phyloP scores from a whole-genome alignment of 2,329 filamentous ascomycete genomes.

The Trichoderma simmonsii region DNA sequence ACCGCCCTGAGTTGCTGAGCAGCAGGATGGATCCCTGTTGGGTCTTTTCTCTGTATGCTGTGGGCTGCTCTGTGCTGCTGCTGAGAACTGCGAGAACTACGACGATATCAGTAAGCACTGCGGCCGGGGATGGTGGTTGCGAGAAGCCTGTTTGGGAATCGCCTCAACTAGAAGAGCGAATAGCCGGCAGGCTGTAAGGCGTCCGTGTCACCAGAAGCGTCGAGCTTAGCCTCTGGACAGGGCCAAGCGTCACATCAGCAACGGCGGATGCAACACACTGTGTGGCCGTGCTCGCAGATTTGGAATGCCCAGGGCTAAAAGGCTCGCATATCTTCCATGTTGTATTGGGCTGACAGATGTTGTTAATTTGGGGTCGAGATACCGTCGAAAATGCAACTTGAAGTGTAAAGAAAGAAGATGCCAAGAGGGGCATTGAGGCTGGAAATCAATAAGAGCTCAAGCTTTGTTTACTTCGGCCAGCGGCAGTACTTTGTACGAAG shows the following conservation, averaged over 20 bases:
- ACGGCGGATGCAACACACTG: slow-evolving; percentile 1
- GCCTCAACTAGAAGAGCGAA: not conserved
- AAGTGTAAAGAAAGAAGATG: not conserved
- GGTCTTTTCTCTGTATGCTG: no score
- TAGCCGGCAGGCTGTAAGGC: not conserved
- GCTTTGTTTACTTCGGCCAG: not conserved
- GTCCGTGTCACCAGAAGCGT: not conserved
- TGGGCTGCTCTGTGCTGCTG: not conserved
- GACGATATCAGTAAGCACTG: slow-evolving; percentile 3
- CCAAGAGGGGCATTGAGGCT: not conserved
- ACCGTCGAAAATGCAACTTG: not conserved
- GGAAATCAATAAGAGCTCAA: not conserved
- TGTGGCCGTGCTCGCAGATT: not conserved
- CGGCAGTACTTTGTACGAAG: not conserved
- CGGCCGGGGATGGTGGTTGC: not conserved
- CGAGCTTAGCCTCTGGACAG: not conserved
- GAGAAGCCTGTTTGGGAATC: slow-evolving; percentile 3
- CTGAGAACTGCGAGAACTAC: not conserved
- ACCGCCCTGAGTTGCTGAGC: slow-evolving; percentile 1
- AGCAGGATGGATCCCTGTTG: not conserved
- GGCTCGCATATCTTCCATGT: not conserved
- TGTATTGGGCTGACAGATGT: not conserved
- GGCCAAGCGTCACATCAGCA: slow-evolving; percentile 9
- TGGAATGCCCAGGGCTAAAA: not conserved
- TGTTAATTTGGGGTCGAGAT: not conserved